Evolutionary conservation across 768 basidiomycete species (phyloP).

Genomic region (Suillus clintonianus): DNA sequence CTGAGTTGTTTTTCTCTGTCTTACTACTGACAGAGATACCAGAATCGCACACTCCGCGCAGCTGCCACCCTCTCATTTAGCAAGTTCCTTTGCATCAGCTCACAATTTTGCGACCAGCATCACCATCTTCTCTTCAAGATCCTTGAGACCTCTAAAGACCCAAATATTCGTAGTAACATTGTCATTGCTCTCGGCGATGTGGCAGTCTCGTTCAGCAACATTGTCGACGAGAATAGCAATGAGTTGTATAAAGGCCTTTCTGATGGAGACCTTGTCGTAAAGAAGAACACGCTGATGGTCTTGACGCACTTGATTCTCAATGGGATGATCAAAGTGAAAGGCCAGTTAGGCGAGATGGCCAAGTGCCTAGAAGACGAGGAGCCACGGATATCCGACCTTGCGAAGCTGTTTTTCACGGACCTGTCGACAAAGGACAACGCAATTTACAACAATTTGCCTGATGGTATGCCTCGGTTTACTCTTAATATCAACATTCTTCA

Average conservation of each 20-base stretch:
- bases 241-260: slow-evolving; percentile 93
- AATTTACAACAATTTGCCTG: slow-evolving; percentile 97
- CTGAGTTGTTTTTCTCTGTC: not conserved
- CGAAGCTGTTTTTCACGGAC: slow-evolving; percentile 98
- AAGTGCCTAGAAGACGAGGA: slow-evolving; percentile 96
- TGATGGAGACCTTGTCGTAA: slow-evolving; percentile 84
- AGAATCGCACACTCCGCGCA: slow-evolving; percentile 87
- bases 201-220: slow-evolving; percentile 95
- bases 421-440: slow-evolving; percentile 97
- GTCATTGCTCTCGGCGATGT: slow-evolving; percentile 98
- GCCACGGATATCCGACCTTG: slow-evolving; percentile 83
- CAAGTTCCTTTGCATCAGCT: slow-evolving; percentile 95
- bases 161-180: slow-evolving; percentile 91
- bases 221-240: slow-evolving; percentile 96
- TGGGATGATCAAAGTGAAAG: slow-evolving; percentile 99
- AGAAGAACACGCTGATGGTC: slow-evolving; percentile 99
- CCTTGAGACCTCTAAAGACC: slow-evolving; percentile 87
- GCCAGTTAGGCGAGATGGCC: slow-evolving; percentile 99
- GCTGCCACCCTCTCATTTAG: slow-evolving; percentile 88
- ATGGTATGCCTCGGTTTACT: slow-evolving; percentile 54
- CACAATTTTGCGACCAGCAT: slow-evolving; percentile 89
- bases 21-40: slow-evolving; percentile 11
- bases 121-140: slow-evolving; percentile 91
- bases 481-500: not conserved
- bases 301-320: slow-evolving; percentile 95